Base-by-base conservation (phyloP, 2,329 filamentous ascomycete genomes). In the Hymenoscyphus infarciens region DNA sequence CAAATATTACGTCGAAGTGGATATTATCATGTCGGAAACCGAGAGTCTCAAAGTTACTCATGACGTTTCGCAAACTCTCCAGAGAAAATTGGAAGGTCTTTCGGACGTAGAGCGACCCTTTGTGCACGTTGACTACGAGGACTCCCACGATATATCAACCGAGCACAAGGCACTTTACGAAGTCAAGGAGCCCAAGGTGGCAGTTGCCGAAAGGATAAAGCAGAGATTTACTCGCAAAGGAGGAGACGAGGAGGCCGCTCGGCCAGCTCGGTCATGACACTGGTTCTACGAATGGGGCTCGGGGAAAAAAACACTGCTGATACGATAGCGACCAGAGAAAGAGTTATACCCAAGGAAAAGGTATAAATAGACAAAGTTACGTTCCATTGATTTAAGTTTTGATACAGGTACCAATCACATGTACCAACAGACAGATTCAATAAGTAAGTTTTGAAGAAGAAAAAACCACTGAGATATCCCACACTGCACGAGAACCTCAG, bases 61-160 rank as follows among this genome's bases (percentile, higher is more conserved):
- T 75, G 91, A 96, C 75, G 77, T 96, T 60, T 85, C 81, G 55
- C 89, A 93, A 79, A 87, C 85, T 63, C 75, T 96, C 76, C 90
- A 92, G 71, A 93, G 95, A 76, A 91, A 95, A 65, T 81, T 95
- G 38, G 91, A 95, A 77, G 91, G 88, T 35, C 89, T 95, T 49
- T 90, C 91, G 27, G 88, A 88, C 67, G 91, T 95, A 33, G 87
- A 90, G 71, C 79, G 87, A 62, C 87, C 87, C 0, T 90, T 89
- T 75, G 87, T 89, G 16, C 87, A 89, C 66, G 82, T 85, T 22
- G 85, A 87, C 69, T 87, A 87, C 68, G 67, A 70, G 15, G 69
- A 61, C 16, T 54, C 42, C 1, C 67, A 70, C 33, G 60, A 64
- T 49, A 59, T 69, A 8, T 11, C 27, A 3, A 63, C 64, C 33